Percentiles rank a stretch among this genome's conserved stretches.
phyloP scores from a whole-genome alignment of 495 filamentous ascomycete species.

The Chaetomium fimeti region DNA sequence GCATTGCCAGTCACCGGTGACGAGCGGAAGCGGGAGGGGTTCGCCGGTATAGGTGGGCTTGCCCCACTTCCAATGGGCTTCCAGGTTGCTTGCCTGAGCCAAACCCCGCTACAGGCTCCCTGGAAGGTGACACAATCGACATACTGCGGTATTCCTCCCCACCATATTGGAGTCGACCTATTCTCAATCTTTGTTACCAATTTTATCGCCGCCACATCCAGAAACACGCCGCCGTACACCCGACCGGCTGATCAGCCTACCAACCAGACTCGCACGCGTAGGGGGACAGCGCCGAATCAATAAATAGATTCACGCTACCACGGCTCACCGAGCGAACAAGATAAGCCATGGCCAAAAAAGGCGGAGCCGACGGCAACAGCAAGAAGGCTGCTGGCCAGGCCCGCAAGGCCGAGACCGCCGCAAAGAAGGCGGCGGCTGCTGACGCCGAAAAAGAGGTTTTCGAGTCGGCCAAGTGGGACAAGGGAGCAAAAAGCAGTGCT shows the following conservation, averaged over 20 bases:
- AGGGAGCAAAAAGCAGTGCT: conserved; percentile 76
- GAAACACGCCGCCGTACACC: not conserved
- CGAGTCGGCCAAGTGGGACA: conserved; percentile 77
- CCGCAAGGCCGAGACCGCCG: conserved; percentile 85
- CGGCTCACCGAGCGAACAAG: not conserved
- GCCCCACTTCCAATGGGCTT: conserved; percentile 6
- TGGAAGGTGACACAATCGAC: conserved; percentile 12
- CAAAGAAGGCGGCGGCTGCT: conserved; percentile 69
- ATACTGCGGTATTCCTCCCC: not conserved
- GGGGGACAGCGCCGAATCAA: not conserved
- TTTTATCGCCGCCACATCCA: conserved; percentile 5
- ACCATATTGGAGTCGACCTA: not conserved
- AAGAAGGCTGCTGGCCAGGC: conserved; percentile 93
- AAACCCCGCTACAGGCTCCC: conserved; percentile 6
- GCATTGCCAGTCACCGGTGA: not conserved
- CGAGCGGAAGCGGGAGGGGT: not conserved
- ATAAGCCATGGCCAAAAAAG: conserved; percentile 40
- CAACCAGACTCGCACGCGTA: not conserved
- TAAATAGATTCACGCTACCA: not conserved
- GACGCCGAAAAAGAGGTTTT: conserved; percentile 62
- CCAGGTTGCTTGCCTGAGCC: not conserved
- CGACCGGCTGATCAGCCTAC: not conserved
- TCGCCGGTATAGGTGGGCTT: not conserved
- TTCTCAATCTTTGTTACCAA: not conserved
- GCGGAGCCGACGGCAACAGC: conserved; percentile 74